Conservation (phyloP, 176 grass and related monocot genomes). For the Melocanna baccifera region DNA sequence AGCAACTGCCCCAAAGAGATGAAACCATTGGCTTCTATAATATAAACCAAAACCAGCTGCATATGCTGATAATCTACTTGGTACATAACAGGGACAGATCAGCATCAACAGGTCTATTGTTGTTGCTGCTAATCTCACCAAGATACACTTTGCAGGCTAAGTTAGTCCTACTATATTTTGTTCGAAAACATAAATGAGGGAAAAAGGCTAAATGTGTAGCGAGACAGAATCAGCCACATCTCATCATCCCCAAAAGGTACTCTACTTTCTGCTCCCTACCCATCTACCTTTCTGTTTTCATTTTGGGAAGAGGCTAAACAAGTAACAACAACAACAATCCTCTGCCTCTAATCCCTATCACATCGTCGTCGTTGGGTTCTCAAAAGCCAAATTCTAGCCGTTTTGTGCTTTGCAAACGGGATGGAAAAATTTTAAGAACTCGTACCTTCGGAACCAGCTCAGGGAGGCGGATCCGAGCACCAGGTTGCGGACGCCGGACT, state of each 20-base stretch:
- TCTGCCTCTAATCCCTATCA: not conserved
- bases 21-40: not conserved
- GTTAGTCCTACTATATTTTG: not conserved
- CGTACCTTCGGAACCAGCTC: conserved; percentile 55
- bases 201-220: not conserved
- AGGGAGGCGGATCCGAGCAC: conserved; percentile 60
- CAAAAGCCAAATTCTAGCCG: conserved; percentile 10
- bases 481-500: conserved; percentile 62
- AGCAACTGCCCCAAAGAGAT: not conserved
- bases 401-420: not conserved
- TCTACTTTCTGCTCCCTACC: conserved; percentile 17
- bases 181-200: not conserved
- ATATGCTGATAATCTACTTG: not conserved
- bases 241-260: conserved; percentile 6
- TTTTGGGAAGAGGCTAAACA: not conserved
- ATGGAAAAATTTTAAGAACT: not conserved
- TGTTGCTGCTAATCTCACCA: not conserved
- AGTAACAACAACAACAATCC: not conserved
- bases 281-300: not conserved
- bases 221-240: not conserved
- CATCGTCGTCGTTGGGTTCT: not conserved
- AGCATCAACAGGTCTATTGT: not conserved
- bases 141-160: not conserved
- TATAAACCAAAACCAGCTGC: not conserved
- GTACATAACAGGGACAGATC: not conserved